Base-by-base conservation (phyloP, 257 asterid species). In the Nemophila menziesii region DNA sequence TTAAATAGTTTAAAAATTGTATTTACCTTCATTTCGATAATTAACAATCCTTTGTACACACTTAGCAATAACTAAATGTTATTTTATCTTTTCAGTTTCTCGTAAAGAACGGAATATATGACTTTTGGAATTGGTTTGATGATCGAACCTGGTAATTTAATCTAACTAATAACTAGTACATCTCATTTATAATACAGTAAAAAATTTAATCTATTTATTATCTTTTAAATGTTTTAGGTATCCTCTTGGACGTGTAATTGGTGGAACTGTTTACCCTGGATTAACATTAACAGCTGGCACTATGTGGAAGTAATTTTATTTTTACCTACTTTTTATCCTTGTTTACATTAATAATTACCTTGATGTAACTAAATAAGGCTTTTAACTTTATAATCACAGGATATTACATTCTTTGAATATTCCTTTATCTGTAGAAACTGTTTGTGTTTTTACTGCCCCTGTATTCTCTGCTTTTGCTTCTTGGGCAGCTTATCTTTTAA, bases 91-190 rank as follows among this genome's bases (percentile, higher is more conserved):
- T 77, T 77, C 96, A 90, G 96, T 85, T 37, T 77, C 90, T 90
- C 39, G 58, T 60, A 17, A 90, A 90, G 71, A 73, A 65, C 75
- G 99, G 99, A 56, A 92, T 90, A 24, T 90, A 90, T 62, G 96
- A 90, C 82, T 90, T 90, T 59, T 90, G 99, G 99, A 90, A 90
- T 46, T 90, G 96, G 96, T 90, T 90, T 73, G 99, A 90, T 46
- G 96, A 90, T 66, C 92, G 96, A 19, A 90, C 99, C 56, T 90
- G 99, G 99, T 90, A 85, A 74, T 42, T 39, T 39, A 70, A 61
- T 22, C 48, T 11, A 46, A 37, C 13, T 38, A 15, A 23, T 46
- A 13, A 43, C 22, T n/a, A 13, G 8, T 20, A 10, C 8, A 33
- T 16, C 22, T 22, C 14, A 16, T 10, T 16, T 26, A 49, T 11